Base-by-base conservation (phyloP, 768 basidiomycete genomes). In the Lactarius pseudohatsudake region DNA sequence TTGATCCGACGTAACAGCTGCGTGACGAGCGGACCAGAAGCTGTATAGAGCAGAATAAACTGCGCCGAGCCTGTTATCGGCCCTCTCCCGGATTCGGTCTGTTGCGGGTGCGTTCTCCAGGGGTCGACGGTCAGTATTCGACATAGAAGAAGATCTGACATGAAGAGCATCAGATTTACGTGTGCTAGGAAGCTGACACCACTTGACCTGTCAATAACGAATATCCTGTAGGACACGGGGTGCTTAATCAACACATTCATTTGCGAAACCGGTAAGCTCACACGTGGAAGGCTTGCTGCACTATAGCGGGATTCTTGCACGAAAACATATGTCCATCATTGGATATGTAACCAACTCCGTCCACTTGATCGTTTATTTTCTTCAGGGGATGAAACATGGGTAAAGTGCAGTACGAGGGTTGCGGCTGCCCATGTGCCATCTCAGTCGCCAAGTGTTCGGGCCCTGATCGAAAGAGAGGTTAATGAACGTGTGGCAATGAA, bases 271-370 rank as follows among this genome's bases (percentile, higher is more conserved):
- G 4, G 11, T 30, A 2, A 2, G 78, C 84, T 66, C 72, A 86
- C 84, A 88, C 84, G 72, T 88, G 86, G 74, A 82, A 86, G 0
- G 85, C 78, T 70, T 82, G 85, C 18, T 81, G 81, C 74, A 83
- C 75, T 5, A 82, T 76, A 0, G 77, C 78, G 2, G 86, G 86
- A 67, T 88, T 85, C 61, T 79, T 77, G 75, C 87, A 87, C 2
- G 72, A 34, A 62, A 85, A 87, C 13, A 77, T 70, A 72, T 87
- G 86, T 0, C 87, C 87, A 59, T 87, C 85, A 28, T 76, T 76
- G 1, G 86, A 87, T 43, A 85, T 68, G 68, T 87, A 82, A 6
- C 85, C 81, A 3, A 76, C 28, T 1, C 77, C 79, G 1, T 70
- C 68, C 7, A 74, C 68, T 0, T 74, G 69, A 9, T 75, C 69